These are phyloP conservation scores for Edaphochlamys debaryana DNA, from an alignment of 139 green algal species.

Conservation along the genomic window DNA sequence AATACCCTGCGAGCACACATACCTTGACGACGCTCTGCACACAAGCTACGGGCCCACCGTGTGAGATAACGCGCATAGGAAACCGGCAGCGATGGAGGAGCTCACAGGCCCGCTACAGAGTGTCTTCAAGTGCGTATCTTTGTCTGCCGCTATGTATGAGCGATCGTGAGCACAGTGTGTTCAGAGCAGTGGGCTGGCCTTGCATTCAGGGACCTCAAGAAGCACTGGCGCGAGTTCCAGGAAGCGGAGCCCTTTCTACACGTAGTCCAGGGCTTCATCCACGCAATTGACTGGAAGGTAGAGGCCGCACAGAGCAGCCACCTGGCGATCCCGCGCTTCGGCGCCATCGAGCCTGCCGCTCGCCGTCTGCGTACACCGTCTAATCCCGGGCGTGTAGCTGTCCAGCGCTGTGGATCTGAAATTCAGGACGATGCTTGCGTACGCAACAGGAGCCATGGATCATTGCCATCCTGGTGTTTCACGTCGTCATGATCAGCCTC, in stretches of 20 bases:
- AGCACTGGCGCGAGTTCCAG: slow-evolving; percentile 49
- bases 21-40: too few relatives aligned
- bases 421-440: neutral
- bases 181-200: too few relatives aligned
- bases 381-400: too few relatives aligned
- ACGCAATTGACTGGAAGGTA: slow-evolving; percentile 57
- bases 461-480: slow-evolving; percentile 10
- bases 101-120: slow-evolving; percentile 46
- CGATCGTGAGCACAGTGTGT: neutral
- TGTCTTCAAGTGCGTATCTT: slow-evolving; percentile 33
- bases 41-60: too few relatives aligned
- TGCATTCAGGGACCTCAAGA: slow-evolving; percentile 29
- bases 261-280: slow-evolving; percentile 50
- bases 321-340: neutral
- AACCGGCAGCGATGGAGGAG: slow-evolving; percentile 38
- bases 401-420: too few relatives aligned
- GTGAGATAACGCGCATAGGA: neutral
- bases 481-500: slow-evolving; percentile 30
- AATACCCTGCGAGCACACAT: too few relatives aligned
- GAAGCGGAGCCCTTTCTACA: slow-evolving; percentile 43
- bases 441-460: slow-evolving; percentile 59
- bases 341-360: too few relatives aligned
- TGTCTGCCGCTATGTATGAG: neutral
- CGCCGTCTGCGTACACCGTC: too few relatives aligned
- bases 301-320: neutral